Base-by-base conservation (phyloP, 139 green algal genomes). In the Chlamydomonas asymmetrica region DNA sequence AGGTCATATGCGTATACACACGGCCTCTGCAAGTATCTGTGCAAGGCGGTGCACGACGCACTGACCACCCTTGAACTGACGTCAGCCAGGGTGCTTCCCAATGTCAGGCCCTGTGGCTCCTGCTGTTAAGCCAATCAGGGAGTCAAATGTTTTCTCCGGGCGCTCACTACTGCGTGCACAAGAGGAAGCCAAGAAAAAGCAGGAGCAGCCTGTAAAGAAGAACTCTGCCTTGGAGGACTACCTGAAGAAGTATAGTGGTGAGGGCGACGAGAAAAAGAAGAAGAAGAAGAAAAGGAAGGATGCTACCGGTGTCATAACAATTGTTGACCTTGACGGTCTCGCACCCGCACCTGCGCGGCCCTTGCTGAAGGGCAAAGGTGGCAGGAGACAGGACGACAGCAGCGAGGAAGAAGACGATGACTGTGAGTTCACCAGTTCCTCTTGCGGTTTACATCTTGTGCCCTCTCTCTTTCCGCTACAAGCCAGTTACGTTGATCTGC, bases 211-310 rank as follows among this genome's bases (percentile, higher is more conserved):
- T 31, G 45, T 56, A 5, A 65, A 71, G 39, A 39, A 70, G 20
- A 61, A 86, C 27, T 64, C 41, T 8, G 75, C 76, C 3, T 63
- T 90, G 29, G 67, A 83, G 59, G 75, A 70, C 1, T 91, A 91
- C 67, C 74, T 91, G 20, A 71, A 81, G 8, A 83, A 85, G 41
- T 86, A 87, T 38, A 64, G 56, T 8, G 79, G 34, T 25, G 57
- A 59, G 1, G 71, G 64, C 18, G 73, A 62, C 23, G 75, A 40
- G 10, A 37, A 68, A 10, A 73, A 82, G 62, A 56, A 72, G 9
- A 84, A 79, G 27, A 82, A 87, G 66, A 90, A 89, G 68, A 89
- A 85, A 52, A 90, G 88, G 63, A 88, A 87, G 57, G 87, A 82
- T 0, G 66, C 4, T 16, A 39, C 37, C 4, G 41, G 64, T 2